Conservation (phyloP, 2,329 filamentous ascomycete species). For the Botrytis elliptica region DNA sequence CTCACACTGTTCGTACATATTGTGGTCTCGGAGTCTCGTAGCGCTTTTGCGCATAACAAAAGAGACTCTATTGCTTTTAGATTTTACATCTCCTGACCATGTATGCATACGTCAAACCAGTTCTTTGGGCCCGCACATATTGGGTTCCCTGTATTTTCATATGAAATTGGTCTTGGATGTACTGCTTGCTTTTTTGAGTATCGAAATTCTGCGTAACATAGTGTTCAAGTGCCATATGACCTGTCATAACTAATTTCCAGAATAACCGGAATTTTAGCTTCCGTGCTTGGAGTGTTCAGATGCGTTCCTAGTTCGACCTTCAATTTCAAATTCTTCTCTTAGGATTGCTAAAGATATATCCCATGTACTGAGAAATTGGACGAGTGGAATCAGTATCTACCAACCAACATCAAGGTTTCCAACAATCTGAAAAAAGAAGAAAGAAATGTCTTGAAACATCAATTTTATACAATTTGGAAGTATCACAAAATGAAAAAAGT, state of each 20-base stretch:
- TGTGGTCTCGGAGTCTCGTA: background rate
- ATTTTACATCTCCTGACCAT: background rate
- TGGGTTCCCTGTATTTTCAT: background rate
- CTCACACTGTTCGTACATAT: background rate
- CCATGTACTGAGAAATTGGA: background rate
- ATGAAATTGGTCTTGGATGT: background rate
- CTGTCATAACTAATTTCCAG: background rate
- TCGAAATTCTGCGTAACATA: background rate
- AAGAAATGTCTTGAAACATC: too few relatives aligned
- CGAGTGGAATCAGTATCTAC: background rate
- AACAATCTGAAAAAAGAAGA: background rate
- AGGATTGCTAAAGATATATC: background rate
- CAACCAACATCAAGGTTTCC: background rate
- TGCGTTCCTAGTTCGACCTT: too few relatives aligned
- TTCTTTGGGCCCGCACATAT: background rate
- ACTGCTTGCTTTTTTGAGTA: background rate
- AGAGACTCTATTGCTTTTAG: background rate
- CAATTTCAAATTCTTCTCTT: background rate
- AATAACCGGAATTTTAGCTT: background rate
- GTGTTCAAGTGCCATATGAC: background rate
- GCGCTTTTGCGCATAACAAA: background rate
- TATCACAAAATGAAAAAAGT: rapidly evolving
- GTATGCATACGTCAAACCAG: background rate
- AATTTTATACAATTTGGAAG: background rate
- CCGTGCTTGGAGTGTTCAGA: background rate